Percentiles rank a stretch among this genome's conserved stretches.
These are phyloP conservation scores for Halophytophthora batemanensis DNA, from an alignment of 352 stramenopile species.

Conservation along the genomic window DNA sequence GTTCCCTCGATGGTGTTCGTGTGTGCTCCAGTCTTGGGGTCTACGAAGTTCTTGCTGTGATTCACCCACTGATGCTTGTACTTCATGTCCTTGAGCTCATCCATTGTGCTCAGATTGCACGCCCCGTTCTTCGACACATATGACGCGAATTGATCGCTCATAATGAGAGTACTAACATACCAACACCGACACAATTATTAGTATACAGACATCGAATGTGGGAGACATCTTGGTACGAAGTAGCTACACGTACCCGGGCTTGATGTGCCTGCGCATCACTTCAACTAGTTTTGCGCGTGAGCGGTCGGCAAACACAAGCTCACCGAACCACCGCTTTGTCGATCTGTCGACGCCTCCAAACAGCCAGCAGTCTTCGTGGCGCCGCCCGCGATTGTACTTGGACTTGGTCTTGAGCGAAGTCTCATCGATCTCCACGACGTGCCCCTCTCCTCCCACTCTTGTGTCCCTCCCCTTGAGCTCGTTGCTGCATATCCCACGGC, in stretches of 20 bases:
- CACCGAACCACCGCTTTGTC: slow-evolving; percentile 23
- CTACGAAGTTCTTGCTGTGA: slow-evolving; percentile 19
- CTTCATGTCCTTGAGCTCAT: slow-evolving; percentile 10
- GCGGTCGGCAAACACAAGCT: slow-evolving; percentile 11
- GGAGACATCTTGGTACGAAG: too few relatives aligned
- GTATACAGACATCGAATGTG: too few relatives aligned
- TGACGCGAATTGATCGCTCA: slow-evolving; percentile 16
- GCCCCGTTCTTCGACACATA: slow-evolving; percentile 16
- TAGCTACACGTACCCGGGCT: slow-evolving; percentile 7
- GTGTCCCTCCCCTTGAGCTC: too few relatives aligned
- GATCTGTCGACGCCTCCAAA: slow-evolving; percentile 24
- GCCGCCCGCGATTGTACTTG: slow-evolving; percentile 17
- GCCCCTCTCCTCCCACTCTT: slow-evolving; percentile 11
- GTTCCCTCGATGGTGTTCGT: slow-evolving; percentile 21
- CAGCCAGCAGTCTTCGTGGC: slow-evolving; percentile 21
- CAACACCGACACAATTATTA: too few relatives aligned
- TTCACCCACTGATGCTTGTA: slow-evolving; percentile 19
- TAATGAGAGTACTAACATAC: slow-evolving; percentile 14
- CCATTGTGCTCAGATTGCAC: slow-evolving; percentile 14
- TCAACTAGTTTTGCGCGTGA: slow-evolving; percentile 16
- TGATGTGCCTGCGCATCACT: slow-evolving; percentile 10
- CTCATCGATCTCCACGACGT: too few relatives aligned
- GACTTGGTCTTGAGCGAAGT: slow-evolving; percentile 21
- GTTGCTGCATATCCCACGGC: too few relatives aligned
- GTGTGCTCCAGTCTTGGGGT: slow-evolving; percentile 11